These are phyloP conservation scores for Yamadazyma pseudoaaseri DNA, from an alignment of 1,139 yeast genomes.

Conservation along the genomic window DNA sequence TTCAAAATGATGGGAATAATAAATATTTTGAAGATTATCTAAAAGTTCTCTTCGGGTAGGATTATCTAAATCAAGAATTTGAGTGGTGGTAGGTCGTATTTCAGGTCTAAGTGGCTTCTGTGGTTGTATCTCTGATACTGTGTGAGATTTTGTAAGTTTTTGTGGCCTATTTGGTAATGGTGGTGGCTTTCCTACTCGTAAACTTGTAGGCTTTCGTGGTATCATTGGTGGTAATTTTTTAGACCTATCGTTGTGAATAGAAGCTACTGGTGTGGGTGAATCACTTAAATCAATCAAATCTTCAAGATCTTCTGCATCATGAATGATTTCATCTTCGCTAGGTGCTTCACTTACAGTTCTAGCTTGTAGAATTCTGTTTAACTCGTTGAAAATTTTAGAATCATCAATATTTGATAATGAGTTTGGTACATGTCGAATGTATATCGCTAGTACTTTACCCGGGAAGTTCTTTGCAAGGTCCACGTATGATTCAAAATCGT, in stretches of 20 bases:
- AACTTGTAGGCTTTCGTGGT: conserved; percentile 36
- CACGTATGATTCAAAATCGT: conserved; percentile 88
- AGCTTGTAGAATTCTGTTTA: conserved; percentile 16
- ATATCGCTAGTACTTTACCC: conserved; percentile 65
- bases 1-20: conserved; percentile 27
- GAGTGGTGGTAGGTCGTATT: conserved; percentile 5
- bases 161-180: conserved; percentile 3
- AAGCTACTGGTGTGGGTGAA: conserved; percentile 5
- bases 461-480: conserved; percentile 67
- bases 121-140: conserved; percentile 13
- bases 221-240: conserved; percentile 36
- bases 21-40: conserved; percentile 23
- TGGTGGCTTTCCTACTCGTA: conserved; percentile 18
- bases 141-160: conserved; percentile 8
- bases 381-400: conserved; percentile 34
- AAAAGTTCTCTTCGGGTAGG: conserved; percentile 14
- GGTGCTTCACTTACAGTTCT: conserved; percentile 2
- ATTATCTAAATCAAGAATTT: conserved; percentile 7
- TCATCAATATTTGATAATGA: conserved; percentile 61
- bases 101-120: conserved; percentile 18
- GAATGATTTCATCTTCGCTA: conserved; percentile 2
- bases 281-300: conserved; percentile 39
- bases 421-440: conserved; percentile 73
- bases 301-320: conserved; percentile 16
- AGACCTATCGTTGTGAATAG: conserved; percentile 10